phyloP scores from a whole-genome alignment of 2,329 filamentous ascomycete species.

The Cryphonectria parasitica region DNA sequence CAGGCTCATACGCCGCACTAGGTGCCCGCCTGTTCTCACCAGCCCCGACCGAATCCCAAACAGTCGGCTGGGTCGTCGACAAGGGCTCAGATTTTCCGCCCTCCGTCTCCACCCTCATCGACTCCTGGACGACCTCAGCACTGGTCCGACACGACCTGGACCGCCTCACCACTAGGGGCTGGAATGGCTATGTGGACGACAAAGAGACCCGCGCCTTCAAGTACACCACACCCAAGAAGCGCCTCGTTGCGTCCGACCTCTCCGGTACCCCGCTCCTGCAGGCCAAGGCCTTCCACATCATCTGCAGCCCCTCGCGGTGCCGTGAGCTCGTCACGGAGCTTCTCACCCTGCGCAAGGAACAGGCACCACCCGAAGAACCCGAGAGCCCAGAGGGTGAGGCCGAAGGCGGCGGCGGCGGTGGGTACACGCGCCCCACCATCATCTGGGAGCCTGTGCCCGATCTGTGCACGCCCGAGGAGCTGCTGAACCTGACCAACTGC shows the following conservation, averaged over 20 bases:
- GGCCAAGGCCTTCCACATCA: conserved; percentile 82
- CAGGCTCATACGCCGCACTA: conserved; percentile 82
- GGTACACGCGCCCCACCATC: conserved; percentile 66
- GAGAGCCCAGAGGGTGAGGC: conserved; percentile 30
- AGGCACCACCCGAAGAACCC: conserved; percentile 31
- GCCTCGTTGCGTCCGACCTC: conserved; percentile 75
- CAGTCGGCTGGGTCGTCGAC: conserved; percentile 90
- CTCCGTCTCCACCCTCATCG: conserved; percentile 64
- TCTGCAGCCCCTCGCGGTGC: conserved; percentile 79
- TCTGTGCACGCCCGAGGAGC: conserved; percentile 72
- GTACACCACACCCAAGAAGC: conserved; percentile 85
- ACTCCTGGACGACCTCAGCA: conserved; percentile 76
- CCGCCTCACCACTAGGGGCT: conserved; percentile 83
- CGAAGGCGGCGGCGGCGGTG: conserved; percentile 32
- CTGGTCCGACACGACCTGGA: conserved; percentile 67
- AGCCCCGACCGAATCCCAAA: conserved; percentile 58
- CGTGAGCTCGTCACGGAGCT: conserved; percentile 77
- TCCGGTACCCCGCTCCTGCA: conserved; percentile 62
- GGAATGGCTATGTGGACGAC: conserved; percentile 83
- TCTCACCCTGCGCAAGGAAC: conserved; percentile 55
- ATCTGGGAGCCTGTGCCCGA: conserved; percentile 97
- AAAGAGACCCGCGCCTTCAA: conserved; percentile 76
- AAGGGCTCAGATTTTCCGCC: conserved; percentile 84
- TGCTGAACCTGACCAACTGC: conserved; percentile 67
- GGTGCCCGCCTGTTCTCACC: conserved; percentile 89